These are phyloP conservation scores for Penicillium steckii DNA, from an alignment of 495 filamentous ascomycete species.

Conservation along the genomic window DNA sequence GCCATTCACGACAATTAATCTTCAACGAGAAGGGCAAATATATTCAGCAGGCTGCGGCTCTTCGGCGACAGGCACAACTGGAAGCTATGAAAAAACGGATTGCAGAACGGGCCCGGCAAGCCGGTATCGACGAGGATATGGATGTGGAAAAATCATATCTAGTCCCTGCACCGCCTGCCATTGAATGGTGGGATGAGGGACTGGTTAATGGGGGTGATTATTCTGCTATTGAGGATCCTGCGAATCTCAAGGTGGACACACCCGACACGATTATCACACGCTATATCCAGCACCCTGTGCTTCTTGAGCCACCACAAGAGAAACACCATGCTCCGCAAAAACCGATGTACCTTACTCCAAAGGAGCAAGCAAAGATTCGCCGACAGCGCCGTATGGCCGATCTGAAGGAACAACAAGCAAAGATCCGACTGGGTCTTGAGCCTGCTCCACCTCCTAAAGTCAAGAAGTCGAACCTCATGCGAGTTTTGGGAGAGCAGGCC, in stretches of 20 bases:
- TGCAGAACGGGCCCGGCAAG: slow-evolving; percentile 78
- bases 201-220: slow-evolving; percentile 75
- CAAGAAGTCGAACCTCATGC: slow-evolving; percentile 95
- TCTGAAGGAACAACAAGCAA: slow-evolving; percentile 92
- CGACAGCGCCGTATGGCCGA: slow-evolving; percentile 88
- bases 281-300: slow-evolving; percentile 92
- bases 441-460: slow-evolving; percentile 90
- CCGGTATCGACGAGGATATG: slow-evolving; percentile 86
- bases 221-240: slow-evolving; percentile 58
- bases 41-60: slow-evolving; percentile 84
- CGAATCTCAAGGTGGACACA: slow-evolving; percentile 70
- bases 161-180: slow-evolving; percentile 75
- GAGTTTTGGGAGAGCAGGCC: slow-evolving; percentile 93
- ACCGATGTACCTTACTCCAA: slow-evolving; percentile 87
- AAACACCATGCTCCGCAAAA: slow-evolving; percentile 75
- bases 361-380: slow-evolving; percentile 88
- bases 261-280: slow-evolving; percentile 81
- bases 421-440: slow-evolving; percentile 86
- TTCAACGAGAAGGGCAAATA: slow-evolving; percentile 99
- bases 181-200: slow-evolving; percentile 99
- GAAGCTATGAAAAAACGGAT: slow-evolving; percentile 95
- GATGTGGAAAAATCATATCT: slow-evolving; percentile 86
- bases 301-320: slow-evolving; percentile 86
- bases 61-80: slow-evolving; percentile 80
- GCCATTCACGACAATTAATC: slow-evolving; percentile 69